Evolutionary conservation across 2,329 filamentous ascomycete species (phyloP), one percentile per base, ranked within the genome.

Genomic region (Rachicladosporium sp.): DNA sequence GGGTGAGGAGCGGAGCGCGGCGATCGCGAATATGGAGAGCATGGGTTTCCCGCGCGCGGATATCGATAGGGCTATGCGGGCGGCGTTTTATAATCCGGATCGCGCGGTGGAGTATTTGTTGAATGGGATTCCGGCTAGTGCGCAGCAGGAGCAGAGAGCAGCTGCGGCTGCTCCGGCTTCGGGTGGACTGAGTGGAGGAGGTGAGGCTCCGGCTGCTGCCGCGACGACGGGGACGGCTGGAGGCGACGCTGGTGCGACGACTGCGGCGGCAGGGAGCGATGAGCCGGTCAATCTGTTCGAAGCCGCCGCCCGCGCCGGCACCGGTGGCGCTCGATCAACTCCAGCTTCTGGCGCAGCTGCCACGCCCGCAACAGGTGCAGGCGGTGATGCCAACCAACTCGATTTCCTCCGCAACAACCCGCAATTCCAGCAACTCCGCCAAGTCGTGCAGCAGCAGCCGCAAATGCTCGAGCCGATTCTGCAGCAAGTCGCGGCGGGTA

Each of bases 401-500:
- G 89, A 96, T 49, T 96, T 94, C 61, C 70, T 98, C 41, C 81
- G 91, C 56, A 85, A 88, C 63, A 96, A 96, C 61, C 81, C 88
- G 15, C 89, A 96, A 63, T 98, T 98, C 67, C 91, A 96, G 66
- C 91, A 98, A 66, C 76, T 98, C 44, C 82, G 91, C 47, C 88
- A 95, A 65, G 81, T 98, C 13, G 89, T 98, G 33, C 91, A 98
- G 66, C 88, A 95, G 62, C 85, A 96, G 61, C 91, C 91, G 11
- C 83, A 91, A 60, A 98, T 98, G 91, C 80, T 98, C 13, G 91
- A 98, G 68, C 89, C 91, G 5, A 96, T 98, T 51, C 71, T 98
- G 41, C 89, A 96, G 64, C 88, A 95, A 64, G 85, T 98, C 30
- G 88, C 86, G 29, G 82, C 86, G 13, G 89, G 89, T 19, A 98